Evolutionary conservation across 106 monocot genomes (phyloP).

Genomic region (Allium cepa): DNA sequence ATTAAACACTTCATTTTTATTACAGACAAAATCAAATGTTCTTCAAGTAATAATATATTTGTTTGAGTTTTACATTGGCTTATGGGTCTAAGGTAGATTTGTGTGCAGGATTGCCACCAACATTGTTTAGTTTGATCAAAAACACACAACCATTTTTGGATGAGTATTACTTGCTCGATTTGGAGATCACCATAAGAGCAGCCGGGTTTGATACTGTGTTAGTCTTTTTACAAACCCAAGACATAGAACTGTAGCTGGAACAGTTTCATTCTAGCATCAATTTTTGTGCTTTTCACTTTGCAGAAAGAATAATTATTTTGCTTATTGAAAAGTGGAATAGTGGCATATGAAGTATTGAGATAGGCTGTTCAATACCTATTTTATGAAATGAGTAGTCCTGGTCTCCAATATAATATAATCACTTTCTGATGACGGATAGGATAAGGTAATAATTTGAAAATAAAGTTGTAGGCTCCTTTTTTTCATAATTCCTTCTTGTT

Average conservation of each 20-base stretch:
- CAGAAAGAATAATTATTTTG: too few relatives aligned
- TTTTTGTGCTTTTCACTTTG: not conserved
- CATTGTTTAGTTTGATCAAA: constrained; percentile 64
- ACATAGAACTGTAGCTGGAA: constrained; percentile 72
- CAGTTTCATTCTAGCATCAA: constrained; percentile 19
- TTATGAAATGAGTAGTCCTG: too few relatives aligned
- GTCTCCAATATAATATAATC: too few relatives aligned
- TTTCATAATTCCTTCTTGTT: too few relatives aligned
- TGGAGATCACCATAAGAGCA: constrained; percentile 37
- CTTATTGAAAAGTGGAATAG: too few relatives aligned
- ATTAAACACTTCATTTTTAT: not conserved
- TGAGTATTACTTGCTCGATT: constrained; percentile 65
- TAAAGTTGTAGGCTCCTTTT: too few relatives aligned
- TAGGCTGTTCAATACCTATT: too few relatives aligned
- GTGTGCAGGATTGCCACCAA: constrained; percentile 50
- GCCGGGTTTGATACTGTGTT: constrained; percentile 51
- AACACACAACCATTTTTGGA: constrained; percentile 78
- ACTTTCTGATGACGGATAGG: too few relatives aligned
- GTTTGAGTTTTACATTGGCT: too few relatives aligned
- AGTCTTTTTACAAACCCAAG: constrained; percentile 50
- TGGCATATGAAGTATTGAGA: too few relatives aligned
- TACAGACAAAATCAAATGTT: constrained; percentile 78
- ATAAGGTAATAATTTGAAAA: too few relatives aligned
- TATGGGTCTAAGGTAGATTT: not conserved
- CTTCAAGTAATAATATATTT: constrained; percentile 37